These are phyloP conservation scores for Sporothrix euskadiensis DNA, from an alignment of 2,329 filamentous ascomycete genomes.

Conservation along the genomic window DNA sequence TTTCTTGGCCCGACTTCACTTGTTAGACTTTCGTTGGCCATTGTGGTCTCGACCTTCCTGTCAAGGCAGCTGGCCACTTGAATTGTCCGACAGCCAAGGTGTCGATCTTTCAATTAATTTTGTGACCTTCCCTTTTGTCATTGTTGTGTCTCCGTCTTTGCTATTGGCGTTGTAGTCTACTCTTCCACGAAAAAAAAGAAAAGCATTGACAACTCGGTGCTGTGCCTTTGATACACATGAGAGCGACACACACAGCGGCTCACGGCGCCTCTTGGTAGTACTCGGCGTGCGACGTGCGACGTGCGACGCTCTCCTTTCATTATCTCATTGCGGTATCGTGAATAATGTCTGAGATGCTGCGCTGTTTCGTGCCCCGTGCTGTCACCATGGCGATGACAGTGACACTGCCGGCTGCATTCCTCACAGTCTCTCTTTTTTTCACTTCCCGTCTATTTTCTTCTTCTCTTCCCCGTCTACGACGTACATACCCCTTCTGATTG, in stretches of 20 bases:
- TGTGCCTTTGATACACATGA: neutral
- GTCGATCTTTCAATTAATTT: neutral
- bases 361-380: neutral
- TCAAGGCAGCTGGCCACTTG: conserved; percentile 10
- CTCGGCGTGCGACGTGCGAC: neutral
- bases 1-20: neutral
- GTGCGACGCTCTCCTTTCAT: neutral
- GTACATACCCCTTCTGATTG: neutral
- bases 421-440: neutral
- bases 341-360: neutral
- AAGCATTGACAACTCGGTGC: neutral
- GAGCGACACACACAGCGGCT: neutral
- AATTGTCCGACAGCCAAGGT: neutral
- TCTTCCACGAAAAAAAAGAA: neutral
- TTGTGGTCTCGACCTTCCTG: neutral
- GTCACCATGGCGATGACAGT: conserved; percentile 8
- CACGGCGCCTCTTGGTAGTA: neutral
- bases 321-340: neutral
- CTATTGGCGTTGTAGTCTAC: neutral
- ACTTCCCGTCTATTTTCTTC: neutral
- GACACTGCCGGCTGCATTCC: conserved; percentile 13
- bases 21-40: neutral
- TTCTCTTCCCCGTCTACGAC: neutral
- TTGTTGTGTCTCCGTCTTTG: neutral
- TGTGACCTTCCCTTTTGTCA: conserved; percentile 4